Base-by-base conservation (phyloP, 495 filamentous ascomycete species). In the Penicillium tannophilum region DNA sequence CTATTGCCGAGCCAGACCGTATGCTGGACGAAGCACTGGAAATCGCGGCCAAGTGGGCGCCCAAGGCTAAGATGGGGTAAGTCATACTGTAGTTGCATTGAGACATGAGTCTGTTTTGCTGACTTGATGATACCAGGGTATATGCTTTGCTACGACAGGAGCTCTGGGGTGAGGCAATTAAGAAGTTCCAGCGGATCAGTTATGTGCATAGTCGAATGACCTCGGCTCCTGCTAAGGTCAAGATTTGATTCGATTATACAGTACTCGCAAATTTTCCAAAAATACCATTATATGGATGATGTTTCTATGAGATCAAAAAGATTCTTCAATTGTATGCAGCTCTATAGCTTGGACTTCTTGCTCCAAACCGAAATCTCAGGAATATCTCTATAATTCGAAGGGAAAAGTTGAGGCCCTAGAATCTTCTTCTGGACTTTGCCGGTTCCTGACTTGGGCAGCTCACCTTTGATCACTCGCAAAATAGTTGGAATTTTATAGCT, bases 361-460 rank as follows among this genome's bases (percentile, higher is more conserved):
- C 39, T 60, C 79, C 77, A 82, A 0, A 72, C 62, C 51, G 80
- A 76, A n/a, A 82, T 71, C 14, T 75, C 70, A 9, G 60, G 48
- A 51, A 66, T 52, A 9, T 63, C 52, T 19, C 46, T 23, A 58
- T 76, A 82, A 24, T 71, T 65, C 2, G 52, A 14, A 0, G 78
- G 76, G 53, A 82, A 82, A 57, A 76, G 77, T 26, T 63, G 42
- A 10, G 78, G 77, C 6, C 78, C 76, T 23, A 82, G 59, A 4
- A 77, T 70, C 63, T 79, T 81, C 71, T 82, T 82, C 62, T 79
- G 72, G 10, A 82, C 78, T 55, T 82, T 82, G 4, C 76, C 78
- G 0, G 76, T 80, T 5, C 64, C 75, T 8, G 73, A 73, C 54
- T 81, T 82, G 4, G 78, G 79, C n/a, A 82, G 53, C 50, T 82